A percentile compares a stretch with the other conserved stretches of the same genome.
Conservation (phyloP, 495 filamentous ascomycete genomes). For the Penicillium subrubescens region DNA sequence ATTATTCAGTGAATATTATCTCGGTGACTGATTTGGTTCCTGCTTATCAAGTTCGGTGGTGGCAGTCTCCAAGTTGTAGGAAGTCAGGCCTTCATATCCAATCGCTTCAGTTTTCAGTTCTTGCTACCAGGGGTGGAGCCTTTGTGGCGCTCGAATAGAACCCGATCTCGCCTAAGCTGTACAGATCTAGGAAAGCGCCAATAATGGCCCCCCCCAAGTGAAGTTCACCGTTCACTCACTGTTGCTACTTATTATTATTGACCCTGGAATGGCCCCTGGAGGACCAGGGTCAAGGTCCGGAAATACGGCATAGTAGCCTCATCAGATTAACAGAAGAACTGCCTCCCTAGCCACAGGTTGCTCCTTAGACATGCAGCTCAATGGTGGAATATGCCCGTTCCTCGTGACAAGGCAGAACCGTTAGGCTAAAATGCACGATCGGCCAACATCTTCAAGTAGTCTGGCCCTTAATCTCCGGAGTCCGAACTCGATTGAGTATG, state of each 20-base stretch:
- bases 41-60: neutral
- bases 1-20: neutral
- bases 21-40: neutral
- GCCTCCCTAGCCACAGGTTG: neutral
- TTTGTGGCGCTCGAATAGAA: neutral
- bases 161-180: neutral
- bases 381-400: neutral
- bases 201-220: neutral
- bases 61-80: neutral
- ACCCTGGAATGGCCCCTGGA: neutral
- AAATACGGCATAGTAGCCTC: neutral
- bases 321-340: neutral
- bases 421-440: neutral
- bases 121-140: neutral
- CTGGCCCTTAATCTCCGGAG: neutral
- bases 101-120: neutral
- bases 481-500: neutral
- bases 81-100: neutral
- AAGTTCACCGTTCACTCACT: neutral
- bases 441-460: neutral
- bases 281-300: neutral
- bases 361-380: neutral
- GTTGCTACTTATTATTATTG: neutral
- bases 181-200: neutral
- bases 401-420: neutral